phyloP scores from a whole-genome alignment of 192 early-diverging fungal species.

The Lobulomyces angularis region DNA sequence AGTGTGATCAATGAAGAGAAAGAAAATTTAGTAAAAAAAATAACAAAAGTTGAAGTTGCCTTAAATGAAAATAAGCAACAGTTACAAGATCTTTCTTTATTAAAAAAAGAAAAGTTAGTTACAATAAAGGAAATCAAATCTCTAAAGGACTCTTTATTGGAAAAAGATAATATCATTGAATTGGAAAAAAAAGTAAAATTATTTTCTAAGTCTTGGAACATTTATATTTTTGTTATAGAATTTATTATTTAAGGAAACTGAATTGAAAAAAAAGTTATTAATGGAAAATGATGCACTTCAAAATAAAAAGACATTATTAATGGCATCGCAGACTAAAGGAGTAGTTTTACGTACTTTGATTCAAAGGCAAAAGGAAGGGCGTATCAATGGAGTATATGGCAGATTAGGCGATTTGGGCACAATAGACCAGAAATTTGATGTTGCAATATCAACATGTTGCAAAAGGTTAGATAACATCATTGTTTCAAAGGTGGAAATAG shows the following conservation, averaged over 20 bases:
- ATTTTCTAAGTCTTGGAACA: background rate
- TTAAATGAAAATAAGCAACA: conserved; percentile 21
- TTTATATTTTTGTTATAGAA: no score
- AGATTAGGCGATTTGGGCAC: conserved; percentile 92
- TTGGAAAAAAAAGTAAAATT: conserved; percentile 22
- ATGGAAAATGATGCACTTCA: conserved; percentile 19
- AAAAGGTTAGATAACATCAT: conserved; percentile 75
- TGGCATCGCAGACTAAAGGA: conserved; percentile 51
- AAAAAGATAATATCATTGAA: conserved; percentile 28
- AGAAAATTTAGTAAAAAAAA: conserved; percentile 30
- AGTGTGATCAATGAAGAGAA: conserved; percentile 61
- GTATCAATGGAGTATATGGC: conserved; percentile 61
- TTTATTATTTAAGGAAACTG: conserved; percentile 19
- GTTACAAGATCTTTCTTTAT: conserved; percentile 14
- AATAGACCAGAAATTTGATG: conserved; percentile 87
- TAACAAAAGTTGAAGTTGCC: conserved; percentile 49
- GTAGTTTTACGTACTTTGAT: conserved; percentile 57
- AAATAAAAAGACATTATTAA: conserved; percentile 44
- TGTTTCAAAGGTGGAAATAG: conserved; percentile 75
- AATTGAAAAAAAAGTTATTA: conserved; percentile 22
- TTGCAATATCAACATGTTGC: conserved; percentile 87
- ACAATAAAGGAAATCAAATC: conserved; percentile 1
- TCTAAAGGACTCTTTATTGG: conserved; percentile 18
- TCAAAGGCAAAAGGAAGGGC: conserved; percentile 55
- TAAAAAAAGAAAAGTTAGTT: conserved; percentile 3